A percentile compares a stretch with the other conserved stretches of the same genome.
Evolutionary conservation across 2,329 filamentous ascomycete genomes (phyloP).

Genomic region (Penicillium sp.): DNA sequence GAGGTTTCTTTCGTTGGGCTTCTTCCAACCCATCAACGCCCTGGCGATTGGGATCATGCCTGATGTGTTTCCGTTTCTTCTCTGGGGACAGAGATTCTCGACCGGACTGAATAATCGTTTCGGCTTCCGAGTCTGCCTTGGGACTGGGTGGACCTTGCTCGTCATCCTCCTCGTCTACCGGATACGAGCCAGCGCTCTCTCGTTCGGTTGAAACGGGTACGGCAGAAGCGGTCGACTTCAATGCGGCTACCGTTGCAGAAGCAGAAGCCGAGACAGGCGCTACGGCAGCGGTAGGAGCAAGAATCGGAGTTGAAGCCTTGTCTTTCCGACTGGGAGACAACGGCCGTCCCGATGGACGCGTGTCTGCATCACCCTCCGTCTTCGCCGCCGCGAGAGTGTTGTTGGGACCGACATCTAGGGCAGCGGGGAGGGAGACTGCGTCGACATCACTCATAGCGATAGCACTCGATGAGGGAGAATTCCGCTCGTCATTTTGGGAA

Average conservation of each 20-base stretch:
- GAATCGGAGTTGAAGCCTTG: slow-evolving; percentile 15
- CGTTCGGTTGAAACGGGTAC: slow-evolving; percentile 19
- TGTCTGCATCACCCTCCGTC: slow-evolving; percentile 27
- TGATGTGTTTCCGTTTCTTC: slow-evolving; percentile 49
- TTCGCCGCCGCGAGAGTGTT: slow-evolving; percentile 37
- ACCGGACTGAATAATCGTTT: slow-evolving; percentile 54
- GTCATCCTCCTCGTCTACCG: slow-evolving; percentile 34
- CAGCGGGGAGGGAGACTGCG: slow-evolving; percentile 44
- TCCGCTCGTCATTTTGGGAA: slow-evolving; percentile 51
- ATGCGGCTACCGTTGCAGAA: background rate
- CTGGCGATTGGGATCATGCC: slow-evolving; percentile 41
- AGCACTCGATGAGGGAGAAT: slow-evolving; percentile 44
- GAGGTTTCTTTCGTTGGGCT: slow-evolving; percentile 35
- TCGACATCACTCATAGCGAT: slow-evolving; percentile 55
- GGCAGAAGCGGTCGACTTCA: slow-evolving; percentile 12
- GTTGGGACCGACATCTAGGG: slow-evolving; percentile 40
- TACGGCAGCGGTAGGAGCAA: background rate
- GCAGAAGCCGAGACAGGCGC: background rate
- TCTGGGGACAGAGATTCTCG: slow-evolving; percentile 51
- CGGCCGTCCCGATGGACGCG: slow-evolving; percentile 26
- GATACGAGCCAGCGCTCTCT: slow-evolving; percentile 26
- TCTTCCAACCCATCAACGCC: slow-evolving; percentile 29
- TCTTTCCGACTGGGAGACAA: slow-evolving; percentile 24
- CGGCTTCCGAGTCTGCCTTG: slow-evolving; percentile 53
- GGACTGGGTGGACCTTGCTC: slow-evolving; percentile 42